These are phyloP conservation scores for Agaricus bisporus DNA, from an alignment of 768 basidiomycete species.

Conservation along the genomic window DNA sequence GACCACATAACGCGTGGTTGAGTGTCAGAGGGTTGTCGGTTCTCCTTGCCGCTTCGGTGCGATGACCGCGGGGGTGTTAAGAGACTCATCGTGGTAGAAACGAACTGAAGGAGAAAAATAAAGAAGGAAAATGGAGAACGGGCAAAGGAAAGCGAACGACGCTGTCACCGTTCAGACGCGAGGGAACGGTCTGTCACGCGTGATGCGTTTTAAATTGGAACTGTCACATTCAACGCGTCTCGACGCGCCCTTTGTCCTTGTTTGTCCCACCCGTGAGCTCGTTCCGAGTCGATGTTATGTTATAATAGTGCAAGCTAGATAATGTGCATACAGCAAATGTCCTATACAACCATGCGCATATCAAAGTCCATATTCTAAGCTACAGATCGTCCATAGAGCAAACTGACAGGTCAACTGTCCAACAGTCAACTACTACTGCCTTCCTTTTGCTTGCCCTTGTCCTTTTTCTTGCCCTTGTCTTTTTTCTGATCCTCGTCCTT, in stretches of 20 bases:
- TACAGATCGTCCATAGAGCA: no score
- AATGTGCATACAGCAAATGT: no score
- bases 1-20: slow-evolving; percentile 44
- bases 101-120: slow-evolving; percentile 10
- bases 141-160: slow-evolving; percentile 11
- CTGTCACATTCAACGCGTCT: slow-evolving; percentile 33
- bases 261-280: slow-evolving; percentile 28
- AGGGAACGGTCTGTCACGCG: slow-evolving; percentile 11
- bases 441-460: no score
- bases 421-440: no score
- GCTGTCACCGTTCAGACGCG: slow-evolving; percentile 8
- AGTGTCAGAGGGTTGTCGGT: slow-evolving; percentile 18
- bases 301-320: no score
- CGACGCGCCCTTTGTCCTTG: slow-evolving; percentile 26
- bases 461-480: no score
- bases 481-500: no score
- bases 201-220: slow-evolving; percentile 15
- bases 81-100: slow-evolving; percentile 33
- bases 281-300: slow-evolving; percentile 22
- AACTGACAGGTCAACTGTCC: no score
- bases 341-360: no score
- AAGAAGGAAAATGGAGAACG: slow-evolving; percentile 12
- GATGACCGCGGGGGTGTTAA: slow-evolving; percentile 57
- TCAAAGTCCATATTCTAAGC: no score
- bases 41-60: slow-evolving; percentile 42